phyloP scores from a whole-genome alignment of 495 filamentous ascomycete species.

The Cercophora samala region DNA sequence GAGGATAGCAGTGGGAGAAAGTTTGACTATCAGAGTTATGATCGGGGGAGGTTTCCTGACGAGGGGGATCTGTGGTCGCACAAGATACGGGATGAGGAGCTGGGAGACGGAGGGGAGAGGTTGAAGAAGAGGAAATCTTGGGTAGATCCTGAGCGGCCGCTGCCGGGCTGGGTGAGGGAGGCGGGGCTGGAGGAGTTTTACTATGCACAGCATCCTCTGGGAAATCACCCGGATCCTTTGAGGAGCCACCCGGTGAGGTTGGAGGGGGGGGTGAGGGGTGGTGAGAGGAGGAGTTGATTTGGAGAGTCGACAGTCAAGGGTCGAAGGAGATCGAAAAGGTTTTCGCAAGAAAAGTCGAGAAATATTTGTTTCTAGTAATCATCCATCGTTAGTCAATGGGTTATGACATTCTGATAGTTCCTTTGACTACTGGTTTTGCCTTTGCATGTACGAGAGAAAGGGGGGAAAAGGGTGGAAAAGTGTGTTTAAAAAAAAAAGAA shows the following conservation, averaged over 20 bases:
- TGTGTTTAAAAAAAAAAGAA: neutral
- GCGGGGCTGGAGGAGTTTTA: no score
- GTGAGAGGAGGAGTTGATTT: neutral
- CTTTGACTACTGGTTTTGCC: no score
- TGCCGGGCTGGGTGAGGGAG: neutral
- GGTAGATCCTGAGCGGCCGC: neutral
- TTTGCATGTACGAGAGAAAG: no score
- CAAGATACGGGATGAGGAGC: neutral
- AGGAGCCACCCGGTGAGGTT: neutral
- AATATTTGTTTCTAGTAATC: no score
- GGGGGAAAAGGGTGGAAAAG: neutral
- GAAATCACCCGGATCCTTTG: neutral
- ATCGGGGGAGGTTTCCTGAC: no score
- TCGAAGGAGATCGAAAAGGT: no score
- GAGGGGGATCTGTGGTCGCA: neutral
- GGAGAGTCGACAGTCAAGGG: neutral
- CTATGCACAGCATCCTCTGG: no score
- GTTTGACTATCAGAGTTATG: no score
- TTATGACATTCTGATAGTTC: no score
- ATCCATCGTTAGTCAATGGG: no score
- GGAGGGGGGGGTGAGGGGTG: neutral
- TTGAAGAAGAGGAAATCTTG: neutral
- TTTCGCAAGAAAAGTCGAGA: no score
- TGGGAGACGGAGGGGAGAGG: neutral
- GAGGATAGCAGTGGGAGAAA: no score